Conservation (phyloP, 2,329 filamentous ascomycete genomes). For the Aspergillus brasiliensis region DNA sequence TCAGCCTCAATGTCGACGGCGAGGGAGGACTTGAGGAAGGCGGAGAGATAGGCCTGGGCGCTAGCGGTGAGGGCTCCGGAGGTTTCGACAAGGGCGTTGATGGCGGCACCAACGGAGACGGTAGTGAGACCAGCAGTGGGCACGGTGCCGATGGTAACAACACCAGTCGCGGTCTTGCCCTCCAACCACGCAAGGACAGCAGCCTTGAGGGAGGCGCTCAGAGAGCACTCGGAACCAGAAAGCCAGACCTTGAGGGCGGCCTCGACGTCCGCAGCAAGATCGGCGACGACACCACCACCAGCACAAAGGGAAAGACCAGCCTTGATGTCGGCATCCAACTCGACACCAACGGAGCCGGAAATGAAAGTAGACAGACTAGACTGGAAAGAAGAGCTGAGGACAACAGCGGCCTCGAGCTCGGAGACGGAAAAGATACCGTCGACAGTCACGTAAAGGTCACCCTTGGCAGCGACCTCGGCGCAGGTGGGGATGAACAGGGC, state of each 20-base stretch:
- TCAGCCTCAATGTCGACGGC: slow-evolving; percentile 30
- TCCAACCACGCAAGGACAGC: slow-evolving; percentile 37
- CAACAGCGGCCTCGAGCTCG: slow-evolving; percentile 31
- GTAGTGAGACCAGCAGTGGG: slow-evolving; percentile 31
- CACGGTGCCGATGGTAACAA: slow-evolving; percentile 31
- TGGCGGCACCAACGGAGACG: slow-evolving; percentile 37
- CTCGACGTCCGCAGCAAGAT: slow-evolving; percentile 36
- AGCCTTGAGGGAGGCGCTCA: slow-evolving; percentile 32
- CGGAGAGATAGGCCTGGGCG: slow-evolving; percentile 33
- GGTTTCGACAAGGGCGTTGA: slow-evolving; percentile 32
- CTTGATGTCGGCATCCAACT: slow-evolving; percentile 32
- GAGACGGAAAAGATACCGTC: slow-evolving; percentile 38
- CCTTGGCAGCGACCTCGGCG: slow-evolving; percentile 39
- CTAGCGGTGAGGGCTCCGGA: slow-evolving; percentile 31
- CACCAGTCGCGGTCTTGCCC: slow-evolving; percentile 29
- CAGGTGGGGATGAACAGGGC: slow-evolving; percentile 37
- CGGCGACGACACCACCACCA: slow-evolving; percentile 34
- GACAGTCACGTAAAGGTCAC: slow-evolving; percentile 37
- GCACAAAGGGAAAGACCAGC: slow-evolving; percentile 38
- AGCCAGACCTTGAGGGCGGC: slow-evolving; percentile 35
- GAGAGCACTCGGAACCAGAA: slow-evolving; percentile 27
- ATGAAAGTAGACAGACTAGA: slow-evolving; percentile 33
- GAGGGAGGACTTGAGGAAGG: slow-evolving; percentile 36
- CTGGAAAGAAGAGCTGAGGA: slow-evolving; percentile 35
- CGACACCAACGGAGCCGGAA: slow-evolving; percentile 17